Base-by-base conservation (phyloP, 768 basidiomycete species). In the Tremella mesenterica region DNA sequence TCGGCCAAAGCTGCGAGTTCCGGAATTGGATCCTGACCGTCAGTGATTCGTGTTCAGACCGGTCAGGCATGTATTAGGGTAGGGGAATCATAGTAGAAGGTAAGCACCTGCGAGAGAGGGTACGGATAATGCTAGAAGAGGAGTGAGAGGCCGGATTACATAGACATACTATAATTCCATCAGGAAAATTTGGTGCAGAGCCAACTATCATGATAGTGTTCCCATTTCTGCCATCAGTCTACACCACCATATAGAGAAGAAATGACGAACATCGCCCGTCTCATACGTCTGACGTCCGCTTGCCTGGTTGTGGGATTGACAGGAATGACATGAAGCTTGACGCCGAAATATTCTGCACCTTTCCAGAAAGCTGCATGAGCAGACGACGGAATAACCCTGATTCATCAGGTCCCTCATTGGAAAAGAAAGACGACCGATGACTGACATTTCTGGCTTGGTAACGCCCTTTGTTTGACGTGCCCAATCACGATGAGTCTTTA, bases 341-440 rank as follows among this genome's bases (percentile, higher is more conserved):
- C 81, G 13, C 82, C 81, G 67, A 96, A 81, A 71, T 93, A 96
- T 8, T 83, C 80, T 1, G 82, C 84, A 3, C 85, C 91, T 71
- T 99, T 99, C 76, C 90, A 85, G 70, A 99, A 99, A 0, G 93
- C 93, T 1, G 89, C 89, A 65, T 96, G 93, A 0, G 86, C 90
- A 0, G 87, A 85, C 0, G 80, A 77, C 0, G 91, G 86, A 7
- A 96, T 75, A 56, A 96, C 78, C 77, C 91, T 93, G 51, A 25
- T 23, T 31, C 27, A 34, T 41, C 44, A 43, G 56, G 57, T 20
- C 46, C 28, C 0, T n/a, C 8, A 28, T 26, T 43, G 27, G 14
- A 26, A 0, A 1, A 29, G 26, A 16, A 13, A 31, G 13, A 14
- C 6, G 12, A 30, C 7, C 38, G 26, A 48, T 8, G 16, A 74